These are phyloP conservation scores for Saccharomyces hybrid DNA, from an alignment of 1,139 yeast species.

Conservation along the genomic window DNA sequence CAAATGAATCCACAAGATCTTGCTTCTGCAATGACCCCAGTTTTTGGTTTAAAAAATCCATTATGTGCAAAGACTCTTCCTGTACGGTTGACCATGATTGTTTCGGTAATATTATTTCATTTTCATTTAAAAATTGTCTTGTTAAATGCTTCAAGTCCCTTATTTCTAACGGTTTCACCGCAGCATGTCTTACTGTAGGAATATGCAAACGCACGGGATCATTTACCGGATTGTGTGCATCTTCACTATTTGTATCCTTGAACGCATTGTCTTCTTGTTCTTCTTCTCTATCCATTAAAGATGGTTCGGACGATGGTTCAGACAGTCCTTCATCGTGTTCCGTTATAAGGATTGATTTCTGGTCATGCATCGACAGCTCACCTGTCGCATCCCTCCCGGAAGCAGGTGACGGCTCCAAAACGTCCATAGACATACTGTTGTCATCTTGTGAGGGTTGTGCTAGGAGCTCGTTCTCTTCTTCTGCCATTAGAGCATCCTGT, in stretches of 20 bases:
- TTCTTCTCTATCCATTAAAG: too few relatives aligned
- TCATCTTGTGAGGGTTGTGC: not conserved
- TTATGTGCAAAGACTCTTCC: constrained; percentile 7
- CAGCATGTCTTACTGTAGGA: not conserved
- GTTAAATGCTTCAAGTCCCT: constrained; percentile 1
- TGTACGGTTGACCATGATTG: constrained; percentile 10
- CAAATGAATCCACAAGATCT: not conserved
- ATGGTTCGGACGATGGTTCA: not conserved
- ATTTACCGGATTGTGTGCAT: not conserved
- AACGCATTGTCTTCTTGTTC: not conserved
- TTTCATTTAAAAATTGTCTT: constrained; percentile 2
- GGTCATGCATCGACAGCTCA: not conserved
- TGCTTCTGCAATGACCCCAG: not conserved
- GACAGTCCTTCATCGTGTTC: not conserved
- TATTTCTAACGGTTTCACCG: not conserved
- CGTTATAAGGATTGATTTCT: not conserved
- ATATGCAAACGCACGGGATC: not conserved
- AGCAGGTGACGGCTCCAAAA: not conserved
- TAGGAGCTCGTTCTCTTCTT: not conserved
- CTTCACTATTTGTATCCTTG: not conserved
- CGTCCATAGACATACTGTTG: not conserved
- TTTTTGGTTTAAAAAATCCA: not conserved
- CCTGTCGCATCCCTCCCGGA: not conserved
- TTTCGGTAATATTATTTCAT: constrained; percentile 6
- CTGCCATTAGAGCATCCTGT: constrained; percentile 1